These are phyloP conservation scores for Uromyces viciae-fabae DNA, from an alignment of 1,284 basidiomycete species.

Conservation along the genomic window DNA sequence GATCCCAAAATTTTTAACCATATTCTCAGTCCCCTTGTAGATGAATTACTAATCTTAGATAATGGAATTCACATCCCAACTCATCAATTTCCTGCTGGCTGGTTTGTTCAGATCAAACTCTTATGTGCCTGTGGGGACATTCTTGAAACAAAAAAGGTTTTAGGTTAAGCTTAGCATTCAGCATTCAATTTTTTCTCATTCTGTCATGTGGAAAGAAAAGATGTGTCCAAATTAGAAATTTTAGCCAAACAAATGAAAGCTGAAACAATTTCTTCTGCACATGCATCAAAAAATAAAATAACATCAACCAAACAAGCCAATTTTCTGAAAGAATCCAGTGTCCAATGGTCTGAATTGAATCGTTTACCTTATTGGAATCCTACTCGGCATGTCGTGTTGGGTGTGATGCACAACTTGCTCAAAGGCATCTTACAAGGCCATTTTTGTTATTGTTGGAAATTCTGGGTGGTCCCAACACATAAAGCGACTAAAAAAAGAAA, in stretches of 20 bases:
- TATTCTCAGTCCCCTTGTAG: not conserved
- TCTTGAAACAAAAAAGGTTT: not conserved
- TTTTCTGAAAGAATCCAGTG: not conserved
- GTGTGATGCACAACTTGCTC: slow-evolving; percentile 33
- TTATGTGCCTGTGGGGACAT: not conserved
- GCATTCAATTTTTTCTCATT: not conserved
- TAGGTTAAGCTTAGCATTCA: slow-evolving; percentile 1
- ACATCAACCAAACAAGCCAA: not conserved
- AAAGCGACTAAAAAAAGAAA: not conserved
- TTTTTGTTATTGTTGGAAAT: slow-evolving; percentile 11
- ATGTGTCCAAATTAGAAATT: not conserved
- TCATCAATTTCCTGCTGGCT: no score
- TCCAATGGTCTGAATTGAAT: slow-evolving; percentile 24
- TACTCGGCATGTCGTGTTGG: not conserved
- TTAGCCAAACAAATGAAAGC: not conserved
- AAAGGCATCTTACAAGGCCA: slow-evolving; percentile 10
- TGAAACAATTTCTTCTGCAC: not conserved
- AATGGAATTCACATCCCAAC: not conserved
- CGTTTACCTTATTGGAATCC: slow-evolving; percentile 19
- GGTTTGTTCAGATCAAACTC: not conserved
- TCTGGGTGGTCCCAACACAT: not conserved
- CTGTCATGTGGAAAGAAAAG: not conserved
- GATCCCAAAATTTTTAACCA: not conserved
- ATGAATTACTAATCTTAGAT: not conserved
- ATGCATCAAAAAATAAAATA: not conserved